A percentile compares a stretch with the other conserved stretches of the same genome.
Conservation (phyloP, 1,284 basidiomycete genomes). For the Ustilago hordei region DNA sequence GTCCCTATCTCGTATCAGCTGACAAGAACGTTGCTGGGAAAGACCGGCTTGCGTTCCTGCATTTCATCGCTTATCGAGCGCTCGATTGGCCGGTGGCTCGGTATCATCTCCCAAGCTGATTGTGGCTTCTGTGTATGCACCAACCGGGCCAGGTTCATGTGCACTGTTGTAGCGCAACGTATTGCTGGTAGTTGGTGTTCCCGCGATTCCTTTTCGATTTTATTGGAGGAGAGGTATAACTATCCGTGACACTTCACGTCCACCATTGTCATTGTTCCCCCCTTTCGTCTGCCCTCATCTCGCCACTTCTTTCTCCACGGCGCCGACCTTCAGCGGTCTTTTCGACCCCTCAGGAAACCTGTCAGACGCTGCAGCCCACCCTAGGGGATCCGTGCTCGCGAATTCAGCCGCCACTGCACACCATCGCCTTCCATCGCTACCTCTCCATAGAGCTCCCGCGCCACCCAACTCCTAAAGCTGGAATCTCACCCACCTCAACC, state of each 20-base stretch:
- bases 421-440: neutral
- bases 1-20: constrained; percentile 3
- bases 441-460: neutral
- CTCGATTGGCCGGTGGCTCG: neutral
- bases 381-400: neutral
- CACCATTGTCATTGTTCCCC: neutral
- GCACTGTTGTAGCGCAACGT: neutral
- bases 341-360: neutral
- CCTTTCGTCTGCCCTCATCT: neutral
- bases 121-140: neutral
- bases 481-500: neutral
- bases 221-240: neutral
- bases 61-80: constrained; percentile 5
- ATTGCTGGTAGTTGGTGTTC: neutral
- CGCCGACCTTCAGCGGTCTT: neutral
- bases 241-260: neutral
- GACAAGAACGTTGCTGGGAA: neutral
- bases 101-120: neutral
- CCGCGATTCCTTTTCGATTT: neutral
- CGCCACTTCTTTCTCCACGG: neutral
- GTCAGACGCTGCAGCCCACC: neutral
- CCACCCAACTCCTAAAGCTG: neutral
- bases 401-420: neutral
- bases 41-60: neutral
- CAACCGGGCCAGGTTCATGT: neutral